Base-by-base conservation (phyloP, 2,329 filamentous ascomycete species). In the Colletotrichum musae region DNA sequence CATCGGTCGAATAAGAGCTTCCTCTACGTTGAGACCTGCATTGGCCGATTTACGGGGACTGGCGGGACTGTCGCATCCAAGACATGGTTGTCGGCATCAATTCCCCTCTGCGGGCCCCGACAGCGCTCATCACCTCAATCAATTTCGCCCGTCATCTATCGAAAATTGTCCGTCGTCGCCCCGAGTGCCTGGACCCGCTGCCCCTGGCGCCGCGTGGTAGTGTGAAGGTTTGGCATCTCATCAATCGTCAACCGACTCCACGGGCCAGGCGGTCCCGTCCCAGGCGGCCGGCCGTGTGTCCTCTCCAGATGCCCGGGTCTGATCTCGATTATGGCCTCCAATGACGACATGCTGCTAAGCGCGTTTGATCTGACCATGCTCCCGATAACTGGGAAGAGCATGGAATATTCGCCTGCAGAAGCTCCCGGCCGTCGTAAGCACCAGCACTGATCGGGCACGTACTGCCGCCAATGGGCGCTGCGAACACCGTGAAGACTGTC, bases 301-400 rank as follows among this genome's bases (percentile, higher is more conserved):
- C 58, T 70, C 68, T 53, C 68, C 64, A 67, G 58, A 53, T 68
- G 57, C 64, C 58, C 57, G 68, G 64, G 52, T 66, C 62, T 60
- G 47, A 68, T 58, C 52, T 63, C 45, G 45, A 63, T 32, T 32
- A 52, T 67, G 57, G 51, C 53, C 45, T 58, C 68, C 58, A 63
- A 70, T 70, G 68, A 70, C 68, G 68, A 62, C 68, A 70, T 70
- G 58, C n/a, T 62, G 43, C 52, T 70, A 68, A 70, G 57, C 63
- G 57, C 68, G 64, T 63, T 53, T 53, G 58, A 68, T 68, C 58
- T 68, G 64, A 68, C 57, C 58, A 68, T 66, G 41, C 50, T 70
- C 57, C 68, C 58, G 68, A 70, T 24, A 54, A 54, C 24, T 63
- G 68, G 64, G 64, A 68, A 68, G 57, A 63, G 47, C 57, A 53